Evolutionary conservation across 2,329 filamentous ascomycete genomes (phyloP).

Genomic region (Fusarium sp.): DNA sequence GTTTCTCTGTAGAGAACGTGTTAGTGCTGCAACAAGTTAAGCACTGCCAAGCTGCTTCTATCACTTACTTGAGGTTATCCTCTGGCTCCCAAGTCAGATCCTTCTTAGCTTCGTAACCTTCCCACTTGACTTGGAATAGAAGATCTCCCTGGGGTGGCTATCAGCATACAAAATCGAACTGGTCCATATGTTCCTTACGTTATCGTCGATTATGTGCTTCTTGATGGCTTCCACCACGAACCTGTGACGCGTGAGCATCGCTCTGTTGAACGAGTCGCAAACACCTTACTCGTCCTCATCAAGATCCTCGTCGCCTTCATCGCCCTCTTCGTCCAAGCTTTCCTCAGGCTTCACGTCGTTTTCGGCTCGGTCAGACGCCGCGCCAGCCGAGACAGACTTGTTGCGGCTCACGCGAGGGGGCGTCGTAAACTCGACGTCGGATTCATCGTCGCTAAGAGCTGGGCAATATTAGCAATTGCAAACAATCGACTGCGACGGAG

Average conservation of each 20-base stretch:
- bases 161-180: conserved; percentile 3
- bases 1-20: conserved; percentile 56
- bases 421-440: conserved; percentile 44
- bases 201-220: conserved; percentile 67
- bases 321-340: conserved; percentile 46
- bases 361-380: conserved; percentile 21
- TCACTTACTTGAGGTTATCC: conserved; percentile 61
- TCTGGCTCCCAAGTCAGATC: conserved; percentile 85
- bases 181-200: conserved; percentile 51
- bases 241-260: conserved; percentile 53
- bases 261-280: conserved; percentile 28
- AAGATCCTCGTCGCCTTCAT: conserved; percentile 51
- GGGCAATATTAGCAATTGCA: conserved; percentile 31
- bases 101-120: conserved; percentile 74
- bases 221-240: conserved; percentile 80
- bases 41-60: background rate
- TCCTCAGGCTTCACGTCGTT: conserved; percentile 47
- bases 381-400: conserved; percentile 39
- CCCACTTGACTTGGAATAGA: conserved; percentile 81
- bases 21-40: conserved; percentile 1
- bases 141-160: conserved; percentile 54
- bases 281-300: conserved; percentile 56
- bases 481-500: conserved; percentile 6
- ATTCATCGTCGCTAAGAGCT: conserved; percentile 52
- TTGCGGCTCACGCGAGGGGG: conserved; percentile 41